These are phyloP conservation scores for Pseudomonodictys pantanalensis DNA, from an alignment of 495 filamentous ascomycete genomes.

Conservation along the genomic window DNA sequence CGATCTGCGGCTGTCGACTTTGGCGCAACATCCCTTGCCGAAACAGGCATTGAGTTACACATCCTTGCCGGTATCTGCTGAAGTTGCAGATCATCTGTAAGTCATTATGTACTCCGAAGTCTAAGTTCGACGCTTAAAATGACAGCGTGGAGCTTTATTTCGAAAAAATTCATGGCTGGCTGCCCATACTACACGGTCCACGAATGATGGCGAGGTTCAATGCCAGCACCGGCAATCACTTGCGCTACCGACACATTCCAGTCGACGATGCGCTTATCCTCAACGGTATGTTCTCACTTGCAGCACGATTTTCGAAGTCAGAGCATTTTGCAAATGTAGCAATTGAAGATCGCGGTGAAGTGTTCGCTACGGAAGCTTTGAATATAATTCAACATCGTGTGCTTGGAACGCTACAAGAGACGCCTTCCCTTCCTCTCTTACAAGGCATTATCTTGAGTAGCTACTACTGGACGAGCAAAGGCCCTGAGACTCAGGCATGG, in stretches of 20 bases:
- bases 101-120: background rate
- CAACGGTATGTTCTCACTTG: background rate
- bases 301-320: background rate
- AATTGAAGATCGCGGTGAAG: background rate
- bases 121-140: background rate
- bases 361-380: background rate
- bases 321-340: background rate
- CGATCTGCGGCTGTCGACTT: background rate
- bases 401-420: background rate
- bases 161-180: background rate
- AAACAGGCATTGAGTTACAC: background rate
- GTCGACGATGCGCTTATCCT: background rate
- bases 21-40: too few species aligned
- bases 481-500: background rate
- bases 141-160: background rate
- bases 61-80: background rate
- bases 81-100: background rate
- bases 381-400: background rate
- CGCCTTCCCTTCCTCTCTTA: background rate
- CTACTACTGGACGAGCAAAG: background rate
- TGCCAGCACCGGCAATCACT: background rate
- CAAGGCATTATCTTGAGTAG: background rate
- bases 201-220: background rate
- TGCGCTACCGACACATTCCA: background rate
- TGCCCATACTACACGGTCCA: background rate